These are phyloP conservation scores for Leucogyrophana mollusca DNA, from an alignment of 768 basidiomycete species.

Conservation along the genomic window DNA sequence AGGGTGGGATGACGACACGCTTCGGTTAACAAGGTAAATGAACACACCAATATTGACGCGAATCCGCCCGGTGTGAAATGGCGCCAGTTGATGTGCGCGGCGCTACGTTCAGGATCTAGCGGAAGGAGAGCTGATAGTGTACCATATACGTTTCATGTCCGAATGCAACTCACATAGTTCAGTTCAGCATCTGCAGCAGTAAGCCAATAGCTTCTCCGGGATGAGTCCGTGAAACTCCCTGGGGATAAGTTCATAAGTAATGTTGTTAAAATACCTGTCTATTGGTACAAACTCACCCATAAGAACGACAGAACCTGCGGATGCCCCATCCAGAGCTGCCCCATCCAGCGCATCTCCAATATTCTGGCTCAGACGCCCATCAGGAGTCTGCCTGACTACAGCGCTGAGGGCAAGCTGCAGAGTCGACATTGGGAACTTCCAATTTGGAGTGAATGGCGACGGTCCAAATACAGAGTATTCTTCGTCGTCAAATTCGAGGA, in stretches of 20 bases:
- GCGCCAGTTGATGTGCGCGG: constrained; percentile 36
- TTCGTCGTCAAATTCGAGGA: constrained; percentile 22
- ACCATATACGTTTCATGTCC: too few relatives aligned
- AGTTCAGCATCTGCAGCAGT: constrained; percentile 19
- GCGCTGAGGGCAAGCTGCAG: constrained; percentile 26
- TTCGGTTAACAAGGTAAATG: too few relatives aligned
- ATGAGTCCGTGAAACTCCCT: constrained; percentile 13
- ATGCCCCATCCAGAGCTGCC: constrained; percentile 27
- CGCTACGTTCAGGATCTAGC: constrained; percentile 23
- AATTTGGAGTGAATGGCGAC: constrained; percentile 15
- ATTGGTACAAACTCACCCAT: constrained; percentile 11
- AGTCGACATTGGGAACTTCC: constrained; percentile 15
- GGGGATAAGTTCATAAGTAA: background rate
- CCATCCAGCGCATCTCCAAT: constrained; percentile 24
- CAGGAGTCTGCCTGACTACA: constrained; percentile 21
- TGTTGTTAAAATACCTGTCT: background rate
- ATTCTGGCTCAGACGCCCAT: constrained; percentile 26
- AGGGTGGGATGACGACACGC: too few relatives aligned
- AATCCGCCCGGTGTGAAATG: constrained; percentile 37
- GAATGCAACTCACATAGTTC: constrained; percentile 15
- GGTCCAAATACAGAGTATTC: constrained; percentile 25
- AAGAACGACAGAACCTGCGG: constrained; percentile 22
- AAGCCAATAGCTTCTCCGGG: constrained; percentile 16
- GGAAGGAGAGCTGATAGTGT: too few relatives aligned
- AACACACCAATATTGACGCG: constrained; percentile 29